Conservation (phyloP, 768 basidiomycete genomes). For the Tubosaeta sp. region DNA sequence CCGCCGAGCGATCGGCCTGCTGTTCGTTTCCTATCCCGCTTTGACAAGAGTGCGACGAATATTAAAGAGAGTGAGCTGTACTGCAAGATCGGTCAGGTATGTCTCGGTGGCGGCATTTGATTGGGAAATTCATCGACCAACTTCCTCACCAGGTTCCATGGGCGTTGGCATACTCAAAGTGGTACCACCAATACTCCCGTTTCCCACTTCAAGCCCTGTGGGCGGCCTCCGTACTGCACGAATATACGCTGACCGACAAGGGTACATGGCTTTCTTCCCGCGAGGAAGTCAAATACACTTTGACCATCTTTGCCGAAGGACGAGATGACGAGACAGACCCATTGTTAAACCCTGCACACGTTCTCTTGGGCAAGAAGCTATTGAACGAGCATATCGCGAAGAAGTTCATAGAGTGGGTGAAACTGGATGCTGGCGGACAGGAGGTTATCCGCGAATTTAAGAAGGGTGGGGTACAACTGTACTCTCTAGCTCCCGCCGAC, state of each 20-base stretch:
- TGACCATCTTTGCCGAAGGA: constrained; percentile 41
- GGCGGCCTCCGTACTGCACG: constrained; percentile 43
- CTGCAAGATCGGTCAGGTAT: constrained; percentile 44
- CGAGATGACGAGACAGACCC: constrained; percentile 36
- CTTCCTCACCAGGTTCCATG: constrained; percentile 44
- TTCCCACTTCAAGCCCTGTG: constrained; percentile 48
- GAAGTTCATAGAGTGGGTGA: constrained; percentile 45
- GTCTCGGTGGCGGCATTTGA: constrained; percentile 3
- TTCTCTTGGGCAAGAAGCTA: constrained; percentile 32
- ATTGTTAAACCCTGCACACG: constrained; percentile 47
- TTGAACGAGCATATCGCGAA: constrained; percentile 29
- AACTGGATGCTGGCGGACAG: constrained; percentile 39
- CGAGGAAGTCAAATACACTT: constrained; percentile 22
- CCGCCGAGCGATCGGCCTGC: constrained; percentile 32
- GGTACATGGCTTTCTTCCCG: constrained; percentile 47
- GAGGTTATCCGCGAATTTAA: constrained; percentile 37
- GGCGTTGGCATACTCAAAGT: constrained; percentile 47
- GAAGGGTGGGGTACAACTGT: constrained; percentile 31
- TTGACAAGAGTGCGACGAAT: constrained; percentile 56
- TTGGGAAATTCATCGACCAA: background rate
- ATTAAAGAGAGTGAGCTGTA: constrained; percentile 53
- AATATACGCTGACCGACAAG: constrained; percentile 52
- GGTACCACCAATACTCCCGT: constrained; percentile 56
- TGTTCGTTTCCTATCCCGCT: constrained; percentile 51
- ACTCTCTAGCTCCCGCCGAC: constrained; percentile 27